A percentile compares a stretch with the other conserved stretches of the same genome.
Evolutionary conservation across 2,329 filamentous ascomycete species (phyloP).

Genomic region (Aspergillus pseudonomiae): DNA sequence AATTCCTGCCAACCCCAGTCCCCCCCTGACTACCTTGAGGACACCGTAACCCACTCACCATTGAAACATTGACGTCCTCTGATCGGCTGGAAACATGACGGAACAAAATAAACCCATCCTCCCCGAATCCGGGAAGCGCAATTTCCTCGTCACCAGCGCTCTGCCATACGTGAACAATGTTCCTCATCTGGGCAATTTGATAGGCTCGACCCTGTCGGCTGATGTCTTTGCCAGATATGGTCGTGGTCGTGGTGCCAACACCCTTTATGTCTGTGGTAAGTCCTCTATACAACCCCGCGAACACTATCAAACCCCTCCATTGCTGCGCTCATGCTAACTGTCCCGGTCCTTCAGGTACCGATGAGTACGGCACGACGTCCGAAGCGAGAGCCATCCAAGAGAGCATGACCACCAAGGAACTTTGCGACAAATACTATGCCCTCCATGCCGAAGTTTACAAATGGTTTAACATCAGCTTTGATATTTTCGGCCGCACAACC

Average conservation of each 20-base stretch:
- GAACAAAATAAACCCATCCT: slow-evolving; percentile 48
- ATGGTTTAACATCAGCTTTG: slow-evolving; percentile 95
- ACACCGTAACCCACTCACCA: not conserved
- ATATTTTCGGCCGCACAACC: slow-evolving; percentile 91
- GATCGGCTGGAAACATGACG: slow-evolving; percentile 32
- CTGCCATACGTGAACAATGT: slow-evolving; percentile 81
- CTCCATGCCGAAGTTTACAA: slow-evolving; percentile 90
- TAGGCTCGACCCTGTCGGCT: slow-evolving; percentile 83
- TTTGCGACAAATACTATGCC: slow-evolving; percentile 91
- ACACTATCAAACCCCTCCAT: not conserved
- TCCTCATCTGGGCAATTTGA: slow-evolving; percentile 85
- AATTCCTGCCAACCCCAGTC: not conserved
- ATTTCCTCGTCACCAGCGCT: slow-evolving; percentile 89
- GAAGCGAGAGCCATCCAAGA: slow-evolving; percentile 95
- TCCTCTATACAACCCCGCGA: not conserved
- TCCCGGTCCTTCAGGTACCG: slow-evolving; percentile 46
- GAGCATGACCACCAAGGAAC: slow-evolving; percentile 75
- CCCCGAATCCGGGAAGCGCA: slow-evolving; percentile 74
- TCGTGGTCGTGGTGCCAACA: slow-evolving; percentile 72
- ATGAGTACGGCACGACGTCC: slow-evolving; percentile 95
- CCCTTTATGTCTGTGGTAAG: slow-evolving; percentile 80
- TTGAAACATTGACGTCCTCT: slow-evolving; percentile 11
- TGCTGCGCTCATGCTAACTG: not conserved
- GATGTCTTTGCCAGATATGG: slow-evolving; percentile 71
- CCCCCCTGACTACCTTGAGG: not conserved